Base-by-base conservation (phyloP, 441 rosid genomes). In the Manihot esculenta region DNA sequence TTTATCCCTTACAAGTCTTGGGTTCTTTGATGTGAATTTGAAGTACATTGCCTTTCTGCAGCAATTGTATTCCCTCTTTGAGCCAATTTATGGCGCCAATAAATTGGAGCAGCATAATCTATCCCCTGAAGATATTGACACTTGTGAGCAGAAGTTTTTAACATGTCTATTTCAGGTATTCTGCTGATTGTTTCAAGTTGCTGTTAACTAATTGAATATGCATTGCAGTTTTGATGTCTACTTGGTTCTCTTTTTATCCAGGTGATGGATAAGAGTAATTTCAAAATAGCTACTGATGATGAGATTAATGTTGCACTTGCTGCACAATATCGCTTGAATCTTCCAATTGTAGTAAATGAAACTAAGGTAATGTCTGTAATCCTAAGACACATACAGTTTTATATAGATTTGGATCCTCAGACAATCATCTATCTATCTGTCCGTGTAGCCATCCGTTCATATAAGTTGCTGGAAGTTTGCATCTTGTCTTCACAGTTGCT, bases 241-340 rank as follows among this genome's bases (percentile, higher is more conserved):
- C 26, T 60, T 20, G 15, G 1, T 49, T 35, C 9, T 24, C 17
- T 61, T 12, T 10, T 17, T 62, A 8, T 62, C 5, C 86, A 93
- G 98, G 88, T 90, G 50, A 90, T 89, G 95, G 89, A 93, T 13
- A 88, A 89, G 84, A 93, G 97, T 83, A 93, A 90, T 68, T 93
- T 93, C 80, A 88, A 88, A 77, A 72, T 91, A 63, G 72, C 85
- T 21, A 76, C 85, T 2, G 80, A 88, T 60, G 85, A 85, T 15
- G 98, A 91, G 85, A 84, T 91, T 75, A 88, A 88, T 57, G 78
- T 90, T 76, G 97, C 98, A 47, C 88, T 74, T 47, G 81, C 93
- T 58, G 94, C 85, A 45, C 92, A 91, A 78, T 93, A 93, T 72
- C 97, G 84, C 76, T 85, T 93, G 17, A 89, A 91, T 83, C 91